Conservation (phyloP, 108 stramenopile species). For the Aureococcus anophagefferens region DNA sequence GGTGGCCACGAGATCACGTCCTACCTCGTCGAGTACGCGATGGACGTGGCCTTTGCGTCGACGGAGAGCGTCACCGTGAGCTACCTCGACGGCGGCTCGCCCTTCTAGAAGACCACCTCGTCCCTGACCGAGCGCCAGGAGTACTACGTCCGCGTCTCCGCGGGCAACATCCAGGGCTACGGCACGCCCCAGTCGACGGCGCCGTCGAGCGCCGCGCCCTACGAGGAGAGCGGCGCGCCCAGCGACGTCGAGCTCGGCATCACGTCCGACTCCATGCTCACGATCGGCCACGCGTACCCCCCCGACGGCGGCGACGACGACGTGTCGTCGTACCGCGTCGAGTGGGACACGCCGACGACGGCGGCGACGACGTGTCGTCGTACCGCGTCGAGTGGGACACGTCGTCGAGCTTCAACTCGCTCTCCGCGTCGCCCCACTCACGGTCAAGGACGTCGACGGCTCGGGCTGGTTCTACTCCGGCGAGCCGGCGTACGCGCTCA, state of each 20-base stretch:
- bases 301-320: conserved; percentile 56
- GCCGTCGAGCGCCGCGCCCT: conserved; percentile 57
- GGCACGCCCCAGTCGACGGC: conserved; percentile 52
- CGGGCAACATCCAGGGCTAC: conserved; percentile 62
- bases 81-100: conserved; percentile 60
- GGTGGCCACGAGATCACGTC: conserved; percentile 59
- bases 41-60: conserved; percentile 32
- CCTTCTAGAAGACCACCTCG: conserved; percentile 56
- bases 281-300: conserved; percentile 50
- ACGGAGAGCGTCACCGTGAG: conserved; percentile 25
- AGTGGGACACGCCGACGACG: conserved; percentile 68
- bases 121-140: conserved; percentile 44
- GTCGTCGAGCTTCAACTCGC: conserved; percentile 42
- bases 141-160: conserved; percentile 67
- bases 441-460: not conserved
- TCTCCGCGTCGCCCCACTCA: conserved; percentile 38
- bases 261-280: conserved; percentile 67
- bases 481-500: conserved; percentile 11
- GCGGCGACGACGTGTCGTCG: conserved; percentile 58
- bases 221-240: conserved; percentile 56
- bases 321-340: conserved; percentile 53
- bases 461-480: conserved; percentile 12
- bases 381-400: conserved; percentile 75
- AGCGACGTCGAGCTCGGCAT: conserved; percentile 48
- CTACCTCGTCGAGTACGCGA: conserved; percentile 66